These are phyloP conservation scores for Lepidium campestre DNA, from an alignment of 441 rosid species.

Conservation along the genomic window DNA sequence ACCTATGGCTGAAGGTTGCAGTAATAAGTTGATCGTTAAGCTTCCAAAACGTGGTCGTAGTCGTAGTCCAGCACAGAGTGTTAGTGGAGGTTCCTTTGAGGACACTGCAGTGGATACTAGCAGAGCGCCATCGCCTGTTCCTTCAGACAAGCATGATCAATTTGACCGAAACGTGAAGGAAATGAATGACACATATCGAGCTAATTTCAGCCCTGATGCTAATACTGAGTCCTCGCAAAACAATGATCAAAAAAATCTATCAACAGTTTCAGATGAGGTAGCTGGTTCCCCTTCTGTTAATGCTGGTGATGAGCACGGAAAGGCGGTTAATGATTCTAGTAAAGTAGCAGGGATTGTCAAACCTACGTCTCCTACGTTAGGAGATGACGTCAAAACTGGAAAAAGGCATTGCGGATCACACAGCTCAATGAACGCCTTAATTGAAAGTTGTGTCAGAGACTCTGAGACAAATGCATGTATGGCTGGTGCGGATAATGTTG, in stretches of 20 bases:
- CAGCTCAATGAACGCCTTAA: conserved; percentile 78
- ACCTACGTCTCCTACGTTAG: conserved; percentile 40
- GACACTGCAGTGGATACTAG: conserved; percentile 51
- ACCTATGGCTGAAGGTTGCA: conserved; percentile 46
- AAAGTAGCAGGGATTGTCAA: conserved; percentile 39
- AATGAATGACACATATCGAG: conserved; percentile 35
- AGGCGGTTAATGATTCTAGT: conserved; percentile 35
- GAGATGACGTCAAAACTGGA: conserved; percentile 39
- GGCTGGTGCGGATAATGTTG: conserved; percentile 74
- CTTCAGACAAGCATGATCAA: conserved; percentile 59
- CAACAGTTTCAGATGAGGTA: conserved; percentile 45
- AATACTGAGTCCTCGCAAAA: conserved; percentile 59
- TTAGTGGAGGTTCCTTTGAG: conserved; percentile 63
- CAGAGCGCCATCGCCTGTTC: conserved; percentile 62
- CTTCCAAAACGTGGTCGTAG: conserved; percentile 67
- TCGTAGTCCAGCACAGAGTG: conserved; percentile 71
- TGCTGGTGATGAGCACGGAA: conserved; percentile 39
- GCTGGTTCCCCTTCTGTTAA: conserved; percentile 44
- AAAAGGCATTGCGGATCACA: conserved; percentile 53
- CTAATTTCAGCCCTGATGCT: conserved; percentile 34
- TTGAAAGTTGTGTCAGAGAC: conserved; percentile 80
- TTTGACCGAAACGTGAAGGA: conserved; percentile 47
- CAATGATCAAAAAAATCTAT: conserved; percentile 52
- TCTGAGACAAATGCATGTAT: conserved; percentile 46
- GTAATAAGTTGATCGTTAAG: conserved; percentile 67